These are phyloP conservation scores for Alternaria metachromatica DNA, from an alignment of 2,329 filamentous ascomycete genomes.

Conservation along the genomic window DNA sequence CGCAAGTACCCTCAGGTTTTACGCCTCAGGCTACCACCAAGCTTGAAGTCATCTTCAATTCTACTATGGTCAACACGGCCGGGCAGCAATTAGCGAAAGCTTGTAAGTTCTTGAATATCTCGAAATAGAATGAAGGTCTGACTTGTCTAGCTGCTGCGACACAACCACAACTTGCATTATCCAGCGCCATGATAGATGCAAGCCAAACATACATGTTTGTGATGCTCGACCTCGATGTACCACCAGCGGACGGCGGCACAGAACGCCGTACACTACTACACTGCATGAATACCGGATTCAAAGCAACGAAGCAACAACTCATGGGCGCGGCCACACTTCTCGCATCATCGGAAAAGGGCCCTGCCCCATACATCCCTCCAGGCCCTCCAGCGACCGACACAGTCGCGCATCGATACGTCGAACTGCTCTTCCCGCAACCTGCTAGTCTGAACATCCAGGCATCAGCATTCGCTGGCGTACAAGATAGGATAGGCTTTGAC, in stretches of 20 bases:
- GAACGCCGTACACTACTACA: constrained; percentile 42
- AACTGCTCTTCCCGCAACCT: constrained; percentile 45
- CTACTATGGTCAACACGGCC: constrained; percentile 36
- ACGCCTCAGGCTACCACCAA: constrained; percentile 34
- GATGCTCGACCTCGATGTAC: constrained; percentile 47
- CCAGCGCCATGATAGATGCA: constrained; percentile 18
- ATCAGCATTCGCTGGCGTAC: constrained; percentile 27
- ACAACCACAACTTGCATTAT: constrained; percentile 38
- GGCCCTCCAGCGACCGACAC: constrained; percentile 43
- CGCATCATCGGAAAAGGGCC: constrained; percentile 34
- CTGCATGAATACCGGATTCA: constrained; percentile 44
- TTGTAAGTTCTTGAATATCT: constrained; percentile 17
- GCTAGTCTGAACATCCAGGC: constrained; percentile 28
- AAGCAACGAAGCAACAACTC: constrained; percentile 38
- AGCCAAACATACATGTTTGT: constrained; percentile 42
- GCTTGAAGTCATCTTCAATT: constrained; percentile 43
- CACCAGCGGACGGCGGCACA: constrained; percentile 28
- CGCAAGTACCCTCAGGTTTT: constrained; percentile 43
- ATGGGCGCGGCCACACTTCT: constrained; percentile 32
- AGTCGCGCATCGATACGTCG: constrained; percentile 43
- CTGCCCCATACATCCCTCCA: constrained; percentile 41
- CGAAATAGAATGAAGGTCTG: neutral
- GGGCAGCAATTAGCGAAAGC: constrained; percentile 39
- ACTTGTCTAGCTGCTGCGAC: constrained; percentile 30
- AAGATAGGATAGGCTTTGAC: constrained; percentile 38